phyloP scores from a whole-genome alignment of 1,139 yeast species.

The Blastobotrys proliferans region DNA sequence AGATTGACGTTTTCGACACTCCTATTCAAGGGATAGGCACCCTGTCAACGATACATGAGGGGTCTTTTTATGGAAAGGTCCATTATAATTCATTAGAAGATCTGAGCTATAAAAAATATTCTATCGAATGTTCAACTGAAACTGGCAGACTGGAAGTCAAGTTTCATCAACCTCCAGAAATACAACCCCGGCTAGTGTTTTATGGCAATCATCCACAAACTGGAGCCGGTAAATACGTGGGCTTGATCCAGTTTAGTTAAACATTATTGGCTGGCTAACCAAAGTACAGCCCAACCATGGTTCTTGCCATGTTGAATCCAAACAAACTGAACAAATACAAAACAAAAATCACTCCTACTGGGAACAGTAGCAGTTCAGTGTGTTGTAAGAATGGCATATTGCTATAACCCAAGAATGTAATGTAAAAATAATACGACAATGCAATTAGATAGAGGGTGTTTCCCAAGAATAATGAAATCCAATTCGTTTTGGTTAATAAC shows the following conservation, averaged over 20 bases:
- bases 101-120: constrained; percentile 24
- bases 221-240: constrained; percentile 11
- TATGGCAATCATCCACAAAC: constrained; percentile 12
- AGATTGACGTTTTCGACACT: constrained; percentile 22
- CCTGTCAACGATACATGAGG: constrained; percentile 24
- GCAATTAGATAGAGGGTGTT: constrained; percentile 73
- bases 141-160: constrained; percentile 15
- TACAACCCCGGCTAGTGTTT: constrained; percentile 10
- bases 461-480: constrained; percentile 67
- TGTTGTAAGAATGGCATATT: constrained; percentile 72
- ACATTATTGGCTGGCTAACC: constrained; percentile 23
- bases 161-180: constrained; percentile 12
- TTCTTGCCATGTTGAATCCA: constrained; percentile 67
- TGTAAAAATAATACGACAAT: constrained; percentile 66
- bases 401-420: constrained; percentile 84
- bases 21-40: constrained; percentile 31
- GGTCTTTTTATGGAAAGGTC: constrained; percentile 25
- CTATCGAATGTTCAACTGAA: constrained; percentile 22
- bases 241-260: constrained; percentile 10
- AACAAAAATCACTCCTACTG: constrained; percentile 56
- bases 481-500: constrained; percentile 56
- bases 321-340: constrained; percentile 48
- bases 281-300: constrained; percentile 66
- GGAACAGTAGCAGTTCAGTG: constrained; percentile 51
- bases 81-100: constrained; percentile 27